phyloP scores from a whole-genome alignment of 371 early-diverging fungal species.

The Phascolomyces articulosus region DNA sequence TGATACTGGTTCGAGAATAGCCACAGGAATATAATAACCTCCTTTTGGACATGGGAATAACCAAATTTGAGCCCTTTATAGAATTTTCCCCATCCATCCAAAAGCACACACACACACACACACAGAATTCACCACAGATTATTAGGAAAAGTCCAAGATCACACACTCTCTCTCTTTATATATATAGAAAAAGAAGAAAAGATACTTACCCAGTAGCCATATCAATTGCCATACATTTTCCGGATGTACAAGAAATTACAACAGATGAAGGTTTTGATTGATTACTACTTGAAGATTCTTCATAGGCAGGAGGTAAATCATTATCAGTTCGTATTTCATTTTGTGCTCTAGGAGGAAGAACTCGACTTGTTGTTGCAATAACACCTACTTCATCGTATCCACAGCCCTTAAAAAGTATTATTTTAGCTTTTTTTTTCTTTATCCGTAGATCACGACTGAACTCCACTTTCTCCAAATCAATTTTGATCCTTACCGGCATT shows the following conservation, averaged over 20 bases:
- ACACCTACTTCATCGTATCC: slow-evolving; percentile 21
- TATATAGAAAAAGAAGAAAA: neutral
- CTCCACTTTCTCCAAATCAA: no score
- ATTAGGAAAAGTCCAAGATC: no score
- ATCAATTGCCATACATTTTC: slow-evolving; percentile 33
- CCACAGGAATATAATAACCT: slow-evolving; percentile 25
- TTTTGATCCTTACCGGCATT: slow-evolving; percentile 38
- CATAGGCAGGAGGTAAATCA: neutral
- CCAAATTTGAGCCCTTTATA: slow-evolving; percentile 15
- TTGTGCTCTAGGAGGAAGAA: slow-evolving; percentile 5
- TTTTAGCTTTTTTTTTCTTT: neutral
- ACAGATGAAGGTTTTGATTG: slow-evolving; percentile 6
- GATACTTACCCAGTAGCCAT: neutral
- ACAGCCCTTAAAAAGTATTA: slow-evolving; percentile 12
- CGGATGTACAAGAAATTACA: slow-evolving; percentile 13
- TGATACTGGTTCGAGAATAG: slow-evolving; percentile 20
- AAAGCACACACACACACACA: no score
- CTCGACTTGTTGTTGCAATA: slow-evolving; percentile 13
- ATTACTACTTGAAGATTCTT: neutral
- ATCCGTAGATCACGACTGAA: neutral
- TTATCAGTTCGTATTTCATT: neutral
- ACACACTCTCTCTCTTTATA: no score
- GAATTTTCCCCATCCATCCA: no score
- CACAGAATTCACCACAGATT: no score
- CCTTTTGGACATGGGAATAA: slow-evolving; percentile 30